Percentiles rank a stretch among this genome's conserved stretches.
phyloP scores from a whole-genome alignment of 2,329 filamentous ascomycete genomes.

The Ramichloridium luteum region DNA sequence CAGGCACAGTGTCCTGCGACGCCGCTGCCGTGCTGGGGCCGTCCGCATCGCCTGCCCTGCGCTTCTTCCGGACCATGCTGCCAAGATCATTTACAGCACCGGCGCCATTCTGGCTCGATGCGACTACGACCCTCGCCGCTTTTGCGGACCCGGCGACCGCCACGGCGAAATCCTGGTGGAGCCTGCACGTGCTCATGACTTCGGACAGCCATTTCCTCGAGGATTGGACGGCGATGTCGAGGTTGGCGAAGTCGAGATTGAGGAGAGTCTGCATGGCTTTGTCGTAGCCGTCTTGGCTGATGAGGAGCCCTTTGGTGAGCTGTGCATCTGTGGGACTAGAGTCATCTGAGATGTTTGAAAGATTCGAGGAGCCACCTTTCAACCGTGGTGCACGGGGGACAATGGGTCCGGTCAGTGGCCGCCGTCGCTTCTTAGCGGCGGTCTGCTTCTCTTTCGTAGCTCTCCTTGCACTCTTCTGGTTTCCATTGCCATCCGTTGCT shows the following conservation, averaged over 20 bases:
- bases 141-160: slow-evolving; percentile 12
- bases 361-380: slow-evolving; percentile 18
- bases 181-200: slow-evolving; percentile 30
- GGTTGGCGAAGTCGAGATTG: slow-evolving; percentile 59
- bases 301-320: slow-evolving; percentile 11
- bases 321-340: slow-evolving; percentile 8
- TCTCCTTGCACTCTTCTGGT: slow-evolving; percentile 1
- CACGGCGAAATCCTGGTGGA: slow-evolving; percentile 13
- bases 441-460: too few species aligned
- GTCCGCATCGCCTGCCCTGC: slow-evolving; percentile 26
- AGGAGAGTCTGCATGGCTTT: slow-evolving; percentile 47
- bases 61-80: slow-evolving; percentile 39
- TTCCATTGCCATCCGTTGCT: background rate
- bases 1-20: background rate
- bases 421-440: too few species aligned
- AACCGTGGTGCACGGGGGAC: slow-evolving; percentile 46
- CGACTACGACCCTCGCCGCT: slow-evolving; percentile 1
- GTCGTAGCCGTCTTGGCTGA: slow-evolving; percentile 30
- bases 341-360: slow-evolving; percentile 14
- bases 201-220: slow-evolving; percentile 61
- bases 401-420: slow-evolving; percentile 47
- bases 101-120: too few species aligned
- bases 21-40: slow-evolving; percentile 2
- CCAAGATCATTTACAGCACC: slow-evolving; percentile 21
- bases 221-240: slow-evolving; percentile 50